phyloP scores from a whole-genome alignment of 139 green algal species.

The Bryopsis sp. region DNA sequence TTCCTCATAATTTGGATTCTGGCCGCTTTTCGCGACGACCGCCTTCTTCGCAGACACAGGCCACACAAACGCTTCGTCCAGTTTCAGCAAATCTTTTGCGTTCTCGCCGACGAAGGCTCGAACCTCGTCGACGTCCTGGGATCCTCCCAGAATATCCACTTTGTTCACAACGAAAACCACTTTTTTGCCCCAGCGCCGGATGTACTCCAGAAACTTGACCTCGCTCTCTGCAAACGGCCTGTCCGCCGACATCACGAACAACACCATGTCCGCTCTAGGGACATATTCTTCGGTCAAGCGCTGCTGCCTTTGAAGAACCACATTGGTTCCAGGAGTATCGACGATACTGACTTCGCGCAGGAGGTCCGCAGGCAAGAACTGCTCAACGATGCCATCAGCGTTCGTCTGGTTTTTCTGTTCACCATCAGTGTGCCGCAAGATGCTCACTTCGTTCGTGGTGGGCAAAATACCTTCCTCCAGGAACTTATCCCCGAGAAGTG shows the following conservation, averaged over 20 bases:
- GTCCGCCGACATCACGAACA: constrained; percentile 90
- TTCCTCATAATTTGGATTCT: constrained; percentile 1
- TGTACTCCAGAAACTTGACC: constrained; percentile 80
- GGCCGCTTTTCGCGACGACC: constrained; percentile 48
- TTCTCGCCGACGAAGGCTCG: constrained; percentile 68
- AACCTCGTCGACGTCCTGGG: constrained; percentile 62
- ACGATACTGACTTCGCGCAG: constrained; percentile 83
- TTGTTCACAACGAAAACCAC: constrained; percentile 98
- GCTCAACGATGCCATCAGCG: constrained; percentile 75
- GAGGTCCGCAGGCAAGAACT: constrained; percentile 64
- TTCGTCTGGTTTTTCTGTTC: constrained; percentile 37
- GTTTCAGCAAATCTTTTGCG: constrained; percentile 46
- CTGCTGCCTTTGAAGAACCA: constrained; percentile 95
- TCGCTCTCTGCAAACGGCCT: constrained; percentile 88
- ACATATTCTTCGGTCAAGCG: constrained; percentile 98
- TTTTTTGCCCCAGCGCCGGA: constrained; percentile 94
- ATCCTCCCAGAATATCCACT: constrained; percentile 61
- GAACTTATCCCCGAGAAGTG: constrained; percentile 69
- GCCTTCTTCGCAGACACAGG: constrained; percentile 46
- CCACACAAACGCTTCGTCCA: constrained; percentile 48
- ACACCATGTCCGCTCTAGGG: constrained; percentile 88
- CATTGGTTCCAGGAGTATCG: constrained; percentile 96
- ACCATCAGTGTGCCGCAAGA: constrained; percentile 62
- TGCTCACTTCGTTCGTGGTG: constrained; percentile 97
- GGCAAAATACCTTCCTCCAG: constrained; percentile 89